Evolutionary conservation across 2,329 filamentous ascomycete genomes (phyloP).

Genomic region (Sarocladiaceae sp.): DNA sequence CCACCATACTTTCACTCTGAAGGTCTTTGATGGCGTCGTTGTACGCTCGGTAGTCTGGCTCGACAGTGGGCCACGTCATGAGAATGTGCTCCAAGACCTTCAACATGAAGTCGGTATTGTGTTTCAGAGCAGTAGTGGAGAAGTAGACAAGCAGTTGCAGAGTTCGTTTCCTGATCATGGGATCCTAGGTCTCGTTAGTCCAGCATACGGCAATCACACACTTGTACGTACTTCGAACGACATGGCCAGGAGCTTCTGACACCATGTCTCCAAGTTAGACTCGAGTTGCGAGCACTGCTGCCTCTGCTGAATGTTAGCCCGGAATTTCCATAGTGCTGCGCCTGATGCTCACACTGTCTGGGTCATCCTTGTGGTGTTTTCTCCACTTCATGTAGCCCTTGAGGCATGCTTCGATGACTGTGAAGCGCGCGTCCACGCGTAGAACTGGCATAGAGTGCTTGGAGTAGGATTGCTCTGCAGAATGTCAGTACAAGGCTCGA

Average conservation of each 20-base stretch:
- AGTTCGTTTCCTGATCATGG: conserved; percentile 75
- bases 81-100: conserved; percentile 90
- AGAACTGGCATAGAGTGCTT: conserved; percentile 71
- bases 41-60: conserved; percentile 67
- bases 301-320: conserved; percentile 25
- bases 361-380: conserved; percentile 22
- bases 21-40: conserved; percentile 88
- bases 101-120: conserved; percentile 75
- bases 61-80: conserved; percentile 71
- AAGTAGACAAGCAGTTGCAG: conserved; percentile 81
- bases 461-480: conserved; percentile 51
- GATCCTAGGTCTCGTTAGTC: conserved; percentile 51
- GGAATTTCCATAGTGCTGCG: not conserved
- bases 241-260: conserved; percentile 63
- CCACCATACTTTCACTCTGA: conserved; percentile 77
- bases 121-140: conserved; percentile 74
- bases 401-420: conserved; percentile 80
- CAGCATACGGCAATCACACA: no score
- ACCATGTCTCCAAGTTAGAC: conserved; percentile 66
- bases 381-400: conserved; percentile 87
- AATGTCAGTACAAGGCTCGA: not conserved
- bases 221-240: conserved; percentile 55
- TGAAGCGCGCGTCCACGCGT: conserved; percentile 82
- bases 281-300: conserved; percentile 56
- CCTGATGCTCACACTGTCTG: conserved; percentile 19